phyloP scores from a whole-genome alignment of 106 monocot genomes.

The Dendrobium chrysotoxum region DNA sequence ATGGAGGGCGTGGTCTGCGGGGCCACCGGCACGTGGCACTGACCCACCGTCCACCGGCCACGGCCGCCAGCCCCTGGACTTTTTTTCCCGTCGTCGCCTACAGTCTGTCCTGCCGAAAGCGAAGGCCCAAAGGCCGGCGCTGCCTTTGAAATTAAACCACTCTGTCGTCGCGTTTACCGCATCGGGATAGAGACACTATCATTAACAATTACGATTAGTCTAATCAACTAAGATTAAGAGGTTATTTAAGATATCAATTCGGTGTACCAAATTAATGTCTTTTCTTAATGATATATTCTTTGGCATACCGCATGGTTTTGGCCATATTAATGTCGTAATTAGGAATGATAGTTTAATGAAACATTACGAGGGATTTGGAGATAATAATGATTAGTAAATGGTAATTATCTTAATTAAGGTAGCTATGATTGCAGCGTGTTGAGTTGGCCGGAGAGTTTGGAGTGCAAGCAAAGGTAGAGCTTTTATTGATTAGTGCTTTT shows the following conservation, averaged over 20 bases:
- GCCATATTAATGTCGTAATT: not conserved
- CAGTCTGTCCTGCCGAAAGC: slow-evolving; percentile 2
- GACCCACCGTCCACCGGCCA: not conserved
- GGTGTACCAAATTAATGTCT: too few species aligned
- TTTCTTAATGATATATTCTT: too few species aligned
- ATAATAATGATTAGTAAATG: not conserved
- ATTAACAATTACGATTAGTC: not conserved
- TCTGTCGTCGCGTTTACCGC: not conserved
- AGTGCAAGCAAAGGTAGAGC: not conserved
- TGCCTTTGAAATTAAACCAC: not conserved
- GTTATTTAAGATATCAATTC: not conserved
- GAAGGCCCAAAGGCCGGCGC: not conserved
- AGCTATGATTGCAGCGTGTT: not conserved
- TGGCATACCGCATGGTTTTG: not conserved
- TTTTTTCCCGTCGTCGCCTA: not conserved
- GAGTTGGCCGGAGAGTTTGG: not conserved
- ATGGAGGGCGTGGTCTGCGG: not conserved
- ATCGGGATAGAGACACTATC: not conserved
- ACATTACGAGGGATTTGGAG: not conserved
- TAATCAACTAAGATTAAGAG: not conserved
- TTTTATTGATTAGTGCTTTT: not conserved
- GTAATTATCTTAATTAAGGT: not conserved
- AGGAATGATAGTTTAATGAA: not conserved
- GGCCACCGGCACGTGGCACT: not conserved
- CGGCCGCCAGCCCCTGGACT: not conserved